Evolutionary conservation across 2,329 filamentous ascomycete species (phyloP).

Genomic region (Botrytis paeoniae): DNA sequence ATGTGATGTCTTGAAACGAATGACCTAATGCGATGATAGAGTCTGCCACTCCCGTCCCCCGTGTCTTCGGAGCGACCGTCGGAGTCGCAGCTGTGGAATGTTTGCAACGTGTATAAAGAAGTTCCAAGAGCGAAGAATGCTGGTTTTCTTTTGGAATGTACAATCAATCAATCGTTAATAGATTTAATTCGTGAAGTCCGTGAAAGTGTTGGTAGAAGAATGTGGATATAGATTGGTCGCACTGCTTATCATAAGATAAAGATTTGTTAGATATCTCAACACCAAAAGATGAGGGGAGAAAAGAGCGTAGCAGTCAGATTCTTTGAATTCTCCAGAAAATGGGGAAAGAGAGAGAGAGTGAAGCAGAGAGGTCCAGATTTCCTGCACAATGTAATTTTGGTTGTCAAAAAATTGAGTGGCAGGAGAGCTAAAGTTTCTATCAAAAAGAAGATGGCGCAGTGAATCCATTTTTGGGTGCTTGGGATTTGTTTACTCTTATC

Average conservation of each 20-base stretch:
- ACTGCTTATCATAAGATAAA: constrained; percentile 19
- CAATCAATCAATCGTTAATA: neutral
- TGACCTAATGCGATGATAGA: constrained; percentile 14
- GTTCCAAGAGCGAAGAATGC: constrained; percentile 28
- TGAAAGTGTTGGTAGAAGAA: constrained; percentile 6
- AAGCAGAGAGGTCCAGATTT: constrained; percentile 14
- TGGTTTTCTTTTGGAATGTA: constrained; percentile 7
- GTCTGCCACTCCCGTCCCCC: constrained; percentile 38
- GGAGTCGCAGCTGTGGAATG: constrained; percentile 38
- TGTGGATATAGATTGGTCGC: constrained; percentile 16
- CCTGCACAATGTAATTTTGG: constrained; percentile 6
- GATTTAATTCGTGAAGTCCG: neutral
- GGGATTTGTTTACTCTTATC: constrained; percentile 15
- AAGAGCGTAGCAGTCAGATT: constrained; percentile 11
- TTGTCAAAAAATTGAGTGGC: constrained; percentile 15
- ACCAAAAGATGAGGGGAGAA: neutral
- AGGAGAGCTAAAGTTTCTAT: constrained; percentile 17
- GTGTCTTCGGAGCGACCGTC: constrained; percentile 33
- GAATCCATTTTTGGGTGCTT: neutral
- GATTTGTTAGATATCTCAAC: constrained; percentile 17
- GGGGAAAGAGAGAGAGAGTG: neutral
- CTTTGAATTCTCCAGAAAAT: constrained; percentile 4
- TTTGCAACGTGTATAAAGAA: constrained; percentile 23
- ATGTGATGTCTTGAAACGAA: constrained; percentile 19
- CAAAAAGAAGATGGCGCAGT: constrained; percentile 20